Evolutionary conservation across 495 filamentous ascomycete genomes (phyloP).

Genomic region (Aspergillus cristatus): DNA sequence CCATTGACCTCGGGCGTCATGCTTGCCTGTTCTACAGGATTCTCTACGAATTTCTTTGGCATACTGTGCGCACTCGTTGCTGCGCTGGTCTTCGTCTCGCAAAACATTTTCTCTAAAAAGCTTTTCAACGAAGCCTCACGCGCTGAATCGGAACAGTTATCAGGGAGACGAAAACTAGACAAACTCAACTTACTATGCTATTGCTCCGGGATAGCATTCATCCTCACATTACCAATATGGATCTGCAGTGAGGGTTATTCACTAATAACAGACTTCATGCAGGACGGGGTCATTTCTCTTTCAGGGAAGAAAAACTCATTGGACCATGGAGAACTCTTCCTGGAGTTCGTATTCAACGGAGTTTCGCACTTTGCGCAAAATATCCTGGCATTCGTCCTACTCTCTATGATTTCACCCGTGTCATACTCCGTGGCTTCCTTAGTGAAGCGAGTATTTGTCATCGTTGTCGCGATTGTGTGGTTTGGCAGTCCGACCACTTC

Average conservation of each 20-base stretch:
- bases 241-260: slow-evolving; percentile 77
- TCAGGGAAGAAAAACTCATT: slow-evolving; percentile 55
- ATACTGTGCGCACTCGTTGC: slow-evolving; percentile 79
- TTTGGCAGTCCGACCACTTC: slow-evolving; percentile 81
- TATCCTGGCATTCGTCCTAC: slow-evolving; percentile 84
- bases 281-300: slow-evolving; percentile 58
- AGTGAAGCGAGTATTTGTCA: slow-evolving; percentile 96
- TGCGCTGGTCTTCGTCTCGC: slow-evolving; percentile 90
- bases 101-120: slow-evolving; percentile 98
- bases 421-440: slow-evolving; percentile 94
- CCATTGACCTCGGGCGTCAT: slow-evolving; percentile 89
- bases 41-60: slow-evolving; percentile 78
- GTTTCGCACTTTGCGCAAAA: slow-evolving; percentile 96
- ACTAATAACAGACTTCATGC: slow-evolving; percentile 42
- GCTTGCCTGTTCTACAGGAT: slow-evolving; percentile 86
- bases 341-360: slow-evolving; percentile 94
- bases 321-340: slow-evolving; percentile 65
- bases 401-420: slow-evolving; percentile 88
- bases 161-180: slow-evolving; percentile 67
- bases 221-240: slow-evolving; percentile 90
- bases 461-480: slow-evolving; percentile 90
- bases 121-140: slow-evolving; percentile 93
- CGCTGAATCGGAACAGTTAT: slow-evolving; percentile 57
- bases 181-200: slow-evolving; percentile 97
- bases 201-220: slow-evolving; percentile 82